Percentiles rank a stretch among this genome's conserved stretches.
These are phyloP conservation scores for Yarrowia deformans DNA, from an alignment of 805 yeast species.

Conservation along the genomic window DNA sequence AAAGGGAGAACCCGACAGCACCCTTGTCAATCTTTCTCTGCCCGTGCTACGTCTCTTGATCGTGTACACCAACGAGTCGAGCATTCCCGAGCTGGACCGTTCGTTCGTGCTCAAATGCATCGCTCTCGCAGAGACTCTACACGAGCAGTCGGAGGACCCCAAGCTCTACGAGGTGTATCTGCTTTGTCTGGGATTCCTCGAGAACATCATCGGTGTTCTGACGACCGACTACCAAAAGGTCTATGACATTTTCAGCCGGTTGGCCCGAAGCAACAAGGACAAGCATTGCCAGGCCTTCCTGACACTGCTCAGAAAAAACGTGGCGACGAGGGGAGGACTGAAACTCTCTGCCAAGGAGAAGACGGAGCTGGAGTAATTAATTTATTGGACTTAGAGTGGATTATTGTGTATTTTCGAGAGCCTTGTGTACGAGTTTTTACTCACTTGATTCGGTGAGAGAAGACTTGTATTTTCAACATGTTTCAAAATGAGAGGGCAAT, in stretches of 20 bases:
- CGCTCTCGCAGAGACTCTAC: conserved; percentile 9
- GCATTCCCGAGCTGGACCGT: conserved; percentile 4
- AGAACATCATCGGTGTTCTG: conserved; percentile 14
- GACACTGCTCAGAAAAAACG: conserved; percentile 20
- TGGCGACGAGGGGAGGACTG: conserved; percentile 26
- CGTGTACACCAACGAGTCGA: conserved; percentile 10
- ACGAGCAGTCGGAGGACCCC: neutral
- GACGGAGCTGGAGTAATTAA: conserved; percentile 20
- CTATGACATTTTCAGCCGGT: conserved; percentile 10
- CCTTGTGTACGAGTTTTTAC: too few relatives aligned
- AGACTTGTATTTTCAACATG: too few relatives aligned
- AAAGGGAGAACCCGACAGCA: neutral
- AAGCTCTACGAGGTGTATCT: conserved; percentile 31
- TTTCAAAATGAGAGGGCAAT: too few relatives aligned
- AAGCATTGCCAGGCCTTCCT: conserved; percentile 33
- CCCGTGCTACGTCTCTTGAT: conserved; percentile 27
- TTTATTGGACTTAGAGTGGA: neutral
- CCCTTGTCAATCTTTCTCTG: conserved; percentile 7
- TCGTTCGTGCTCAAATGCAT: conserved; percentile 26
- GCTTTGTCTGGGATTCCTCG: conserved; percentile 18
- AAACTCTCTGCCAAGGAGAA: conserved; percentile 2
- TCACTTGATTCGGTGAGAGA: too few relatives aligned
- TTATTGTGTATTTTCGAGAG: too few relatives aligned
- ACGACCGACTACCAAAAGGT: conserved; percentile 16
- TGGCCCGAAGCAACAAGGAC: conserved; percentile 22